Percentiles rank a stretch among this genome's conserved stretches.
Conservation (phyloP, 345 rosid genomes). For the Eutrema japonicum region DNA sequence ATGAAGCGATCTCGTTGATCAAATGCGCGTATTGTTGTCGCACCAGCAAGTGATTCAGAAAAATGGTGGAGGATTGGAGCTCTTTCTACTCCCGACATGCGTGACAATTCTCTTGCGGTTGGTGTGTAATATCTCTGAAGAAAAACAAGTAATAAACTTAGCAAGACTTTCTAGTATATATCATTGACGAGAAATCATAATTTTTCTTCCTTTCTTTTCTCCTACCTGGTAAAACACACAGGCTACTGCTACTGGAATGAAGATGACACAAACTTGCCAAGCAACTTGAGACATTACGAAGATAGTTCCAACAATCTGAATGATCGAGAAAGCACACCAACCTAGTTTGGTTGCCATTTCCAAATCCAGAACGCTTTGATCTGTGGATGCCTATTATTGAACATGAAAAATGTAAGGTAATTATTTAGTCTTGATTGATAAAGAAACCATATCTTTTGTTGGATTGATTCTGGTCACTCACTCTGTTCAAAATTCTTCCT, state of each 20-base stretch:
- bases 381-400: slow-evolving; percentile 73
- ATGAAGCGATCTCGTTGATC: slow-evolving; percentile 72
- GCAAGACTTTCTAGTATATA: background rate
- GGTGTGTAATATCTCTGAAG: slow-evolving; percentile 86
- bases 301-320: slow-evolving; percentile 80
- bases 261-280: slow-evolving; percentile 93
- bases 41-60: slow-evolving; percentile 89
- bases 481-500: slow-evolving; percentile 94
- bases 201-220: background rate
- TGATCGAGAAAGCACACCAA: slow-evolving; percentile 91
- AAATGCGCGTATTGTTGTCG: slow-evolving; percentile 87
- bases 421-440: background rate
- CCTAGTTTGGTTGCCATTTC: slow-evolving; percentile 80
- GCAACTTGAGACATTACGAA: slow-evolving; percentile 94
- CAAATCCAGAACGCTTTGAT: slow-evolving; percentile 90
- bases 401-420: slow-evolving; percentile 23
- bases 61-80: slow-evolving; percentile 97
- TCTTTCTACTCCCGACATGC: slow-evolving; percentile 78
- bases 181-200: background rate
- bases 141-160: background rate
- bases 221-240: slow-evolving; percentile 96
- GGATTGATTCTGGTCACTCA: slow-evolving; percentile 42
- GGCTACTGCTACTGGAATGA: slow-evolving; percentile 94
- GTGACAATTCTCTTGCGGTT: slow-evolving; percentile 92
- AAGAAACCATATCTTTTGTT: slow-evolving; percentile 6